Evolutionary conservation across 768 basidiomycete species (phyloP).

Genomic region (Boletus eberwhitei): DNA sequence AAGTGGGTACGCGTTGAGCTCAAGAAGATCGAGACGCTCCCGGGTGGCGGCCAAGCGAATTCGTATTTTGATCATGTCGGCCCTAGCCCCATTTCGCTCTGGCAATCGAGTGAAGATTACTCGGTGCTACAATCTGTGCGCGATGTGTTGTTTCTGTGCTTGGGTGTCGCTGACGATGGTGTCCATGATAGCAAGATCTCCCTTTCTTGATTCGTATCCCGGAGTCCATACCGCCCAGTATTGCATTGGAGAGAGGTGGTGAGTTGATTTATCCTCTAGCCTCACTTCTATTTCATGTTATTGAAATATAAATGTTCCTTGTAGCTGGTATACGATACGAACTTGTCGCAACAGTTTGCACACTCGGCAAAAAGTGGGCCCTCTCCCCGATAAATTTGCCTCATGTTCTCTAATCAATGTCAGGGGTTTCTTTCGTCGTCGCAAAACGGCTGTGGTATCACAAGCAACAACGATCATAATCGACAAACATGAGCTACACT

Average conservation of each 20-base stretch:
- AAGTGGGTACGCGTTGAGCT: constrained; percentile 92
- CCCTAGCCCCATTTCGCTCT: constrained; percentile 76
- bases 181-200: constrained; percentile 65
- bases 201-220: constrained; percentile 90
- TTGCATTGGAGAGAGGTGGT: constrained; percentile 77
- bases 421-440: constrained; percentile 76
- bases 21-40: constrained; percentile 83
- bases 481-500: constrained; percentile 91
- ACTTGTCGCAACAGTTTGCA: constrained; percentile 81
- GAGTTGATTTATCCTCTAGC: constrained; percentile 13
- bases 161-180: neutral
- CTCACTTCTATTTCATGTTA: neutral
- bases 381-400: neutral
- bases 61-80: constrained; percentile 81
- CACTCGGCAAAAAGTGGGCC: constrained; percentile 78
- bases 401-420: neutral
- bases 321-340: constrained; percentile 86
- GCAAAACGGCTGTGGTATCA: constrained; percentile 67
- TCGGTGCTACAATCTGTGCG: constrained; percentile 62
- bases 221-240: constrained; percentile 84
- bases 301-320: neutral
- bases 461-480: constrained; percentile 72
- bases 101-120: constrained; percentile 79
- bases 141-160: constrained; percentile 3
- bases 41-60: constrained; percentile 63